Evolutionary conservation across 164 flowering plant genomes (phyloP).

Genomic region (Vitis amurensis): DNA sequence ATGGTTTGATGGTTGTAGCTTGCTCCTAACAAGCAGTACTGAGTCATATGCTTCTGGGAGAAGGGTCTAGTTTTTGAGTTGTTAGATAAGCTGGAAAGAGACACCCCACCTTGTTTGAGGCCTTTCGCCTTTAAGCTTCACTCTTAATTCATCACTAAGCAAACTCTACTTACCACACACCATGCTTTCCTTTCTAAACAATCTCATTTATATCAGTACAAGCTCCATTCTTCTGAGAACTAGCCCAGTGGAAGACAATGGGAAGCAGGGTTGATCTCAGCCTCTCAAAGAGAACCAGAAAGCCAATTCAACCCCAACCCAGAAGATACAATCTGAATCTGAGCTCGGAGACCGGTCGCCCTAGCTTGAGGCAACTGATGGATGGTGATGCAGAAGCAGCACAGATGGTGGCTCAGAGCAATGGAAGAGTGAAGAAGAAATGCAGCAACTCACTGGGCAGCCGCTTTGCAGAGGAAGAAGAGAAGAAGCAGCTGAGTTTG

Average conservation of each 20-base stretch:
- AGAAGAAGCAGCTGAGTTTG: not conserved
- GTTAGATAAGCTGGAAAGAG: constrained; percentile 7
- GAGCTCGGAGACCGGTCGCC: no score
- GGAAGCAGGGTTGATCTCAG: not conserved
- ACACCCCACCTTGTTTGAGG: constrained; percentile 15
- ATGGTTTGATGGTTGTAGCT: no score
- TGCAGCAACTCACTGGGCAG: not conserved
- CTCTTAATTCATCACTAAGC: constrained; percentile 14
- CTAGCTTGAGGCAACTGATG: not conserved
- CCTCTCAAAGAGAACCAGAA: constrained; percentile 5
- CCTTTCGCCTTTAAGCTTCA: not conserved
- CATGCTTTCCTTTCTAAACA: constrained; percentile 2
- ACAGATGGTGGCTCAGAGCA: not conserved
- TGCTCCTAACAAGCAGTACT: not conserved
- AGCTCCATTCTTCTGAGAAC: not conserved
- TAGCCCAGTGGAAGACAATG: not conserved
- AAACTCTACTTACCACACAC: constrained; percentile 4
- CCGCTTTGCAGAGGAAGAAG: constrained; percentile 1
- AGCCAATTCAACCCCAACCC: not conserved
- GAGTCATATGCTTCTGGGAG: no score
- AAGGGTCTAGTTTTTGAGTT: constrained; percentile 8
- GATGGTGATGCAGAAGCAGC: not conserved
- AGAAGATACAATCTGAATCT: not conserved
- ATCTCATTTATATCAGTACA: not conserved
- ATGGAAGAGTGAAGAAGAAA: not conserved